Base-by-base conservation (phyloP, 2,329 filamentous ascomycete species). In the Orbilia brochopaga region DNA sequence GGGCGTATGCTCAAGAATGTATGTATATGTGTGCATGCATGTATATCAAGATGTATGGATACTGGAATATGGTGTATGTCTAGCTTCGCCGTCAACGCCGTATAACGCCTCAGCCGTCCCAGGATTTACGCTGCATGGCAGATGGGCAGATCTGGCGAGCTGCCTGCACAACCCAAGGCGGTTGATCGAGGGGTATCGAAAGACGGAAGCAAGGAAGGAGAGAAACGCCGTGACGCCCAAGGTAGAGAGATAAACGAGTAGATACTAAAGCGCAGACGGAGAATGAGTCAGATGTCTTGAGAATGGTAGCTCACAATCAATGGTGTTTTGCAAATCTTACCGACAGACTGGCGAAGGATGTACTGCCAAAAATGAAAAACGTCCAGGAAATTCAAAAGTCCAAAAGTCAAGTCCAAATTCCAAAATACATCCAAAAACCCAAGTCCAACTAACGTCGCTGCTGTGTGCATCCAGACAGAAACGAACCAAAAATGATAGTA, bases 41-140 rank as follows among this genome's bases (percentile, higher is more conserved):
- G 24, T 21, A 53, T n/a, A 30, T 11, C 27, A 2, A 17, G 15
- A 48, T 23, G 19, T 48, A 19, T 48, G 19, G 19, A 48, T 48
- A 21, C 19, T n/a, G n/a, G n/a, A n/a, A n/a, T n/a, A n/a, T n/a
- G n/a, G 13, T 44, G 40, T 44, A 15, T 23, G 44, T 48, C 44
- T 48, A 48, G n/a, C n/a, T 48, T 48, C 19, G n/a, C 44, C 44
- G 44, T 19, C 15, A 48, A 48, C 44, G 44, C 44, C 44, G 44
- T 19, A 48, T 8, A 48, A 48, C 44, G 44, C 44, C 44, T 48
- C 44, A 48, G 44, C 44, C 44, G 44, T 5, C 44, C n/a, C 17
- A 48, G 44, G 44, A 48, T 48, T 48, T 48, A 19, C 17, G 8
- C n/a, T 48, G 44, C 44, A 48, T 5, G 37, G 4, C n/a, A 17